A percentile compares a stretch with the other conserved stretches of the same genome.
These are phyloP conservation scores for Candida railenensis DNA, from an alignment of 805 yeast species.

Conservation along the genomic window DNA sequence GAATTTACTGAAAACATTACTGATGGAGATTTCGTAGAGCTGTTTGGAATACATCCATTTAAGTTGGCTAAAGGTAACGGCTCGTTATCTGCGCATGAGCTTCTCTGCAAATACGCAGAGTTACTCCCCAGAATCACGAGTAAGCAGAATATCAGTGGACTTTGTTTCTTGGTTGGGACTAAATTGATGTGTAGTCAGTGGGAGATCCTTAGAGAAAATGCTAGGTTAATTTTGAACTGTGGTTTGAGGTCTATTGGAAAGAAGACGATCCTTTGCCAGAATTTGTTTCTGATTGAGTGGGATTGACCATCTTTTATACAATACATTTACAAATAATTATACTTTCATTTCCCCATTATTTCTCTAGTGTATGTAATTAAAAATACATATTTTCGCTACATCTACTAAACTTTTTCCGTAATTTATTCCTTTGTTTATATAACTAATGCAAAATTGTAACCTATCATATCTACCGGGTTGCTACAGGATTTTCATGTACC, in stretches of 20 bases:
- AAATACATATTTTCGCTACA: too few relatives aligned
- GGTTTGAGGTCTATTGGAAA: slow-evolving; percentile 42
- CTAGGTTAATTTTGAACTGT: slow-evolving; percentile 40
- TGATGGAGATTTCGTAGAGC: slow-evolving; percentile 19
- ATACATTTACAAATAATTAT: too few relatives aligned
- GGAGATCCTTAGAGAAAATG: slow-evolving; percentile 43
- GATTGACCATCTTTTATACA: background rate
- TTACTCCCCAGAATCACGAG: slow-evolving; percentile 29
- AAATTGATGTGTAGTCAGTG: slow-evolving; percentile 38
- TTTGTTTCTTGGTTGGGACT: slow-evolving; percentile 40
- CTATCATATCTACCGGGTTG: slow-evolving; percentile 1
- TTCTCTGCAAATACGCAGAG: slow-evolving; percentile 32
- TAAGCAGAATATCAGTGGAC: slow-evolving; percentile 40
- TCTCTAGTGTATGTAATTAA: too few relatives aligned
- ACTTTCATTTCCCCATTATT: too few relatives aligned
- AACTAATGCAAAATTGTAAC: slow-evolving; percentile 10
- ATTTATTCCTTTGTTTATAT: slow-evolving; percentile 3
- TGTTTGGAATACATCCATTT: slow-evolving; percentile 21
- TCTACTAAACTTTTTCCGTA: too few relatives aligned
- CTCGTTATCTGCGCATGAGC: slow-evolving; percentile 20
- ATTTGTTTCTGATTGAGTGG: slow-evolving; percentile 25
- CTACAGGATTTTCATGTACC: background rate
- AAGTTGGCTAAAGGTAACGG: background rate
- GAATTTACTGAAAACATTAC: slow-evolving; percentile 30
- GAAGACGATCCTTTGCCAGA: slow-evolving; percentile 29